A percentile compares a stretch with the other conserved stretches of the same genome.
These are phyloP conservation scores for Claviceps quebecensis DNA, from an alignment of 2,329 filamentous ascomycete genomes.

Conservation along the genomic window DNA sequence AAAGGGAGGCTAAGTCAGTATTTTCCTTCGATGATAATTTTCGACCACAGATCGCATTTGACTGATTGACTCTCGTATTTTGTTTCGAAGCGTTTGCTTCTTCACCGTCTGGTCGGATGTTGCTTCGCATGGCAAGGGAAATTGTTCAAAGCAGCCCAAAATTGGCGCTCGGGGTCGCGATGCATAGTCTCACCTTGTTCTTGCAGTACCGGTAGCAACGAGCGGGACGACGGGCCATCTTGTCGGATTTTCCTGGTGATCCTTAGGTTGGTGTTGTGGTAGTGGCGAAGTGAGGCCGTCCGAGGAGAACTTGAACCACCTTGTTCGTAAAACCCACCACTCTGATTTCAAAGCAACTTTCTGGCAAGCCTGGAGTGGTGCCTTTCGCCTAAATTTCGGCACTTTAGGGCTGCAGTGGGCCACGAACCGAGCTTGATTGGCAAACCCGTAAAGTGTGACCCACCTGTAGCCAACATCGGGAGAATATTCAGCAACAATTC, in stretches of 20 bases:
- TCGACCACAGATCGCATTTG: background rate
- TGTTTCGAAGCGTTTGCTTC: background rate
- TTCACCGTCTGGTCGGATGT: background rate
- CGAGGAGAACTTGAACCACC: constrained; percentile 15
- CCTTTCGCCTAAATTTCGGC: constrained; percentile 23
- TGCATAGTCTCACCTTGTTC: constrained; percentile 74
- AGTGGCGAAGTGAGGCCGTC: constrained; percentile 17
- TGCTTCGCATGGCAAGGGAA: background rate
- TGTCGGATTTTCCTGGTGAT: constrained; percentile 46
- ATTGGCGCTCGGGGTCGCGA: constrained; percentile 4
- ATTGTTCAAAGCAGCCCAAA: background rate
- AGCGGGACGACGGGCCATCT: constrained; percentile 98
- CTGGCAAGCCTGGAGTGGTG: constrained; percentile 17
- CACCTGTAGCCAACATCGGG: background rate
- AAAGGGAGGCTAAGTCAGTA: constrained; percentile 3
- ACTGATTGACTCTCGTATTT: background rate
- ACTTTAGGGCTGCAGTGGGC: constrained; percentile 24
- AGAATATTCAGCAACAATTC: background rate
- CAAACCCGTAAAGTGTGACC: background rate
- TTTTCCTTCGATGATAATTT: background rate
- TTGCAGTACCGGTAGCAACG: constrained; percentile 99
- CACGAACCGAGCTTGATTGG: background rate
- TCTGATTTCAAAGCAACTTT: constrained; percentile 42
- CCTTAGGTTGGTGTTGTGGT: constrained; percentile 22
- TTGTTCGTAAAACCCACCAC: constrained; percentile 16